Evolutionary conservation across 2,329 filamentous ascomycete species (phyloP).

Genomic region (Diplocarpon rosae): DNA sequence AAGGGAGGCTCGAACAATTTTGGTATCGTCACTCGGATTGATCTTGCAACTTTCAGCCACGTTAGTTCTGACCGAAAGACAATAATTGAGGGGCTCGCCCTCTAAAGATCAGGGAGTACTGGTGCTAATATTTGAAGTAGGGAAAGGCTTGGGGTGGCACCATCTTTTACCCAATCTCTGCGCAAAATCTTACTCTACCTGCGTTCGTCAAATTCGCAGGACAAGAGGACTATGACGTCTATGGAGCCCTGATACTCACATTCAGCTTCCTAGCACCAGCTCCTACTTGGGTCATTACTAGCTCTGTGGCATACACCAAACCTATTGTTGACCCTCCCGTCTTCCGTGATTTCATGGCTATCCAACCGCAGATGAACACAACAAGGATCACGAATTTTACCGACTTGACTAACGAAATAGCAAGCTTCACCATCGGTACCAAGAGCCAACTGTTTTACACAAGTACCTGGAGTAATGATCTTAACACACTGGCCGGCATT

Average conservation of each 20-base stretch:
- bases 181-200: background rate
- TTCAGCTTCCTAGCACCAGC: background rate
- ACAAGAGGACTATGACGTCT: constrained; percentile 1
- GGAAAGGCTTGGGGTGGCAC: constrained; percentile 3
- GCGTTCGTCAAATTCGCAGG: constrained; percentile 2
- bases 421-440: background rate
- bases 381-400: constrained; percentile 8
- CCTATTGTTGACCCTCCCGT: constrained; percentile 39
- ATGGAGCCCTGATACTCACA: background rate
- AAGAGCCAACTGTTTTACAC: background rate
- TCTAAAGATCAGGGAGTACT: too few species aligned
- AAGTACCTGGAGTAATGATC: constrained; percentile 3
- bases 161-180: constrained; percentile 22
- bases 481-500: background rate
- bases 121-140: too few species aligned
- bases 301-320: constrained; percentile 33
- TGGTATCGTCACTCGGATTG: constrained; percentile 38
- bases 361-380: constrained; percentile 4
- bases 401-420: constrained; percentile 10
- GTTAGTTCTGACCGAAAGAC: background rate
- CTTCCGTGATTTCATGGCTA: constrained; percentile 11
- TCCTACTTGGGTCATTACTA: constrained; percentile 44
- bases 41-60: constrained; percentile 6
- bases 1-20: constrained; percentile 48
- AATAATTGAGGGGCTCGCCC: too few species aligned